Evolutionary conservation across 2,329 filamentous ascomycete genomes (phyloP), one percentile per base, ranked within the genome.

Genomic region (Xylaria sp.): DNA sequence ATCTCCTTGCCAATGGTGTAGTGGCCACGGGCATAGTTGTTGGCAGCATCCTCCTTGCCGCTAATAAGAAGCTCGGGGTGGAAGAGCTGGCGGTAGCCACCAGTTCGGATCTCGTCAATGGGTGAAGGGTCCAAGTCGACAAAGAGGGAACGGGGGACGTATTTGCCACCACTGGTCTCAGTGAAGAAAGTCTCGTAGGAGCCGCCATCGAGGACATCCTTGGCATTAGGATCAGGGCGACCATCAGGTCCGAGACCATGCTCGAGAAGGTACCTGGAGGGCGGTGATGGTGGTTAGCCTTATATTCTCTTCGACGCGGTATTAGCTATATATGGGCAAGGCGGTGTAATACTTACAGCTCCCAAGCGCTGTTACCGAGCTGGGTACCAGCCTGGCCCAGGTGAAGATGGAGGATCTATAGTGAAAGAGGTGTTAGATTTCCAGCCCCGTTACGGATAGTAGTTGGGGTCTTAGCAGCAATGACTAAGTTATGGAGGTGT

Each of bases 1-100:
- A 91, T 89, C 83, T 92, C 89, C 85, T 92, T 92, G 81, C 90
- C 90, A 74, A 92, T 89, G 73, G 90, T 92, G 81, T 92, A 92
- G 82, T 92, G 89, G 65, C 90, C 90, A 82, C 89, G 89, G 73
- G 90, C 90, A 76, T 92, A 92, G 85, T 92, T 92, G 83, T 92
- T 92, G 81, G 89, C 89, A 66, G 90, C 89, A 86, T 92, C 90
- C 80, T 92, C 90, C 85, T 92, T 92, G 81, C 89, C 89, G 79
- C 87, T 91, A 77, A 92, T 88, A 77, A 92, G 80, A 73, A 89
- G 84, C 83, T 92, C 89, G 51, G 89, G 89, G 81, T 92, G 89
- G 84, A 91, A 92, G 68, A 92, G 86, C 77, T 89, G 85, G 74
- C 88, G 87, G 82, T 91, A 92, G 71, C 75, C 69, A 67, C 89